A percentile compares a stretch with the other conserved stretches of the same genome.
Conservation (phyloP, 805 yeast species). For the Wickerhamiella azyma region DNA sequence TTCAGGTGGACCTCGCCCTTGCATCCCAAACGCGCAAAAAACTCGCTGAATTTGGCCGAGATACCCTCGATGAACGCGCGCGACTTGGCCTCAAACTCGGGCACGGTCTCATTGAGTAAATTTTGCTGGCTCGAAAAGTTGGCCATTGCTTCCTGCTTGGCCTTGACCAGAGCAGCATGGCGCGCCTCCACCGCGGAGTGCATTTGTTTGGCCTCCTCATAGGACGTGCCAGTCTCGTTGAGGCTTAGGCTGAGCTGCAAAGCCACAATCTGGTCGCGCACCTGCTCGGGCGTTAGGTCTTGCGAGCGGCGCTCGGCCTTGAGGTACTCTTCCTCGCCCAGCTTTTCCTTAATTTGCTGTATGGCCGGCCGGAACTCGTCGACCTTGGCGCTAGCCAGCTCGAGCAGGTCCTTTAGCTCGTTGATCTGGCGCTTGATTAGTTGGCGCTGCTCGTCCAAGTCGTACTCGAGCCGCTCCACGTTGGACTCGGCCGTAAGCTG, state of each 20-base stretch:
- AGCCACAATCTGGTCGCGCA: neutral
- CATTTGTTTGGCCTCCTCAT: slow-evolving; percentile 7
- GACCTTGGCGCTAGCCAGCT: slow-evolving; percentile 2
- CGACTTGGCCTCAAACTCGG: slow-evolving; percentile 1
- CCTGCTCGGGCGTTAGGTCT: neutral
- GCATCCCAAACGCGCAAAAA: slow-evolving; percentile 66
- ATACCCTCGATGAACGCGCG: slow-evolving; percentile 25
- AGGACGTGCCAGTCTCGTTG: slow-evolving; percentile 8
- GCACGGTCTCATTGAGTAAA: neutral
- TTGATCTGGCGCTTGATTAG: slow-evolving; percentile 11
- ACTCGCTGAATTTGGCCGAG: slow-evolving; percentile 47
- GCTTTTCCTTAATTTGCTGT: neutral
- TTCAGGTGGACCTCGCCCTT: slow-evolving; percentile 65
- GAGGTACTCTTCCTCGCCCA: neutral
- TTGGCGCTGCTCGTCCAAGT: neutral
- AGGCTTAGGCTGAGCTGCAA: slow-evolving; percentile 7
- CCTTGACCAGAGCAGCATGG: slow-evolving; percentile 5
- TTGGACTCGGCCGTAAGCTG: neutral
- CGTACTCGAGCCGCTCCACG: slow-evolving; percentile 3
- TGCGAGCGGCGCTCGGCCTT: slow-evolving; percentile 6
- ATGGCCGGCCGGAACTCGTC: slow-evolving; percentile 1
- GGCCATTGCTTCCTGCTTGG: neutral
- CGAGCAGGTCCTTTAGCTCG: slow-evolving; percentile 1
- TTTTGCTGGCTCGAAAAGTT: neutral
- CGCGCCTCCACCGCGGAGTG: slow-evolving; percentile 8